Conservation (phyloP, 2,329 filamentous ascomycete genomes). For the Epichloe elymi region DNA sequence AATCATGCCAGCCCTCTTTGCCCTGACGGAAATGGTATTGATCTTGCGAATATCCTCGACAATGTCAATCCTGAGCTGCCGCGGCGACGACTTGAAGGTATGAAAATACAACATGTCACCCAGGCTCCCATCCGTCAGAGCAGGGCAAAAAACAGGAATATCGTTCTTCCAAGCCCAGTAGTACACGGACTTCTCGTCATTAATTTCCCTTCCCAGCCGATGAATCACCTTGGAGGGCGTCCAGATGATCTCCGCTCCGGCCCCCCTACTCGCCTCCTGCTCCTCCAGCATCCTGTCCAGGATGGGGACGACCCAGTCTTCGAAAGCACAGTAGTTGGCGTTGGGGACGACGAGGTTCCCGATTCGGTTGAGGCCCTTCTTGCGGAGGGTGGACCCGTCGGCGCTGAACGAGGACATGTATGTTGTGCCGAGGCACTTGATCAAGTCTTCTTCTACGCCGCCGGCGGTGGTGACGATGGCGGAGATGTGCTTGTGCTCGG, state of each 20-base stretch:
- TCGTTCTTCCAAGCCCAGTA: constrained; percentile 98
- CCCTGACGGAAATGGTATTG: constrained; percentile 81
- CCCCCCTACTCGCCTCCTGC: constrained; percentile 66
- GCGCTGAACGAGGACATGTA: constrained; percentile 82
- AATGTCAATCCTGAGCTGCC: constrained; percentile 74
- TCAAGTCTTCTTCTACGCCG: constrained; percentile 92
- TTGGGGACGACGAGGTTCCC: constrained; percentile 94
- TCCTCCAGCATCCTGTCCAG: constrained; percentile 89
- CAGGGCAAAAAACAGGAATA: constrained; percentile 94
- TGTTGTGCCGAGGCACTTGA: constrained; percentile 92
- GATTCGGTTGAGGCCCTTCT: constrained; percentile 85
- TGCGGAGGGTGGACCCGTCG: constrained; percentile 62
- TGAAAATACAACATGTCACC: constrained; percentile 99
- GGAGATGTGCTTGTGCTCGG: constrained; percentile 83
- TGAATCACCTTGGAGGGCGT: constrained; percentile 88
- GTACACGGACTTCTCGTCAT: constrained; percentile 80
- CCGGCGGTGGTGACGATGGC: constrained; percentile 92
- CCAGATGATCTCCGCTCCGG: constrained; percentile 66
- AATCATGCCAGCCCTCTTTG: constrained; percentile 85
- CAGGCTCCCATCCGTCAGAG: constrained; percentile 84
- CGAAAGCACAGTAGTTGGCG: constrained; percentile 88
- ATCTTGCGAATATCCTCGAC: constrained; percentile 87
- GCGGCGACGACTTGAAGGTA: constrained; percentile 78
- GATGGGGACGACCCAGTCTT: constrained; percentile 95
- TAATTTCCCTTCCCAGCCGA: constrained; percentile 84